Conservation (phyloP, 495 filamentous ascomycete species). For the Letharia lupina region DNA sequence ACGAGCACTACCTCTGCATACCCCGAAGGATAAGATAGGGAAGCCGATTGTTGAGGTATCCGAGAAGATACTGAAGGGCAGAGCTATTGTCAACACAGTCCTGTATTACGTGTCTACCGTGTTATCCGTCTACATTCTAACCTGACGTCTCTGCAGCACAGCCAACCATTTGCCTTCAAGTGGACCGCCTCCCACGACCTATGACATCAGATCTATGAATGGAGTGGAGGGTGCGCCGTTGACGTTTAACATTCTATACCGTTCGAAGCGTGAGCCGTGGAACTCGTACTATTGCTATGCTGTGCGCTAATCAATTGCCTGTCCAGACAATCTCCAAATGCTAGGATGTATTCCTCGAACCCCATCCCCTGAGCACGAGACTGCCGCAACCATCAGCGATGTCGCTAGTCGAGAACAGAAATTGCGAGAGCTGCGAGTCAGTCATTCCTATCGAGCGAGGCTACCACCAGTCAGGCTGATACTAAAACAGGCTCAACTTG, state of each 20-base stretch:
- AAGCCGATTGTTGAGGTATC: slow-evolving; percentile 11
- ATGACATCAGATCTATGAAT: background rate
- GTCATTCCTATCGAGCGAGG: background rate
- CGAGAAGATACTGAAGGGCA: slow-evolving; percentile 23
- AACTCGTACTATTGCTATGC: too few species aligned
- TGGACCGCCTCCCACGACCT: background rate
- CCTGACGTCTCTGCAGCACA: background rate
- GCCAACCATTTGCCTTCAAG: background rate
- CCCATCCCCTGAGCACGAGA: slow-evolving; percentile 17
- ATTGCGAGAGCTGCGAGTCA: slow-evolving; percentile 8
- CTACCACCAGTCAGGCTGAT: background rate
- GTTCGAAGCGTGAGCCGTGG: slow-evolving; percentile 19
- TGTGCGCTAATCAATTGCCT: background rate
- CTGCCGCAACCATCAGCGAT: background rate
- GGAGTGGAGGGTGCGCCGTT: slow-evolving; percentile 10
- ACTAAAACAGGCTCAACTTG: slow-evolving; percentile 16
- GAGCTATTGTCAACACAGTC: slow-evolving; percentile 20
- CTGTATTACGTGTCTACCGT: slow-evolving; percentile 2
- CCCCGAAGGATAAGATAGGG: background rate
- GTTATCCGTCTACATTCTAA: too few species aligned
- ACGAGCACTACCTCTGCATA: background rate
- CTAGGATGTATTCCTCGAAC: slow-evolving; percentile 25
- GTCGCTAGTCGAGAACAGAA: slow-evolving; percentile 6
- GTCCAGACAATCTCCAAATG: slow-evolving; percentile 22
- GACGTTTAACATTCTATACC: slow-evolving; percentile 17